A percentile compares a stretch with the other conserved stretches of the same genome.
phyloP scores from a whole-genome alignment of 208 protist genomes.

The Trypanosoma platydactyli region DNA sequence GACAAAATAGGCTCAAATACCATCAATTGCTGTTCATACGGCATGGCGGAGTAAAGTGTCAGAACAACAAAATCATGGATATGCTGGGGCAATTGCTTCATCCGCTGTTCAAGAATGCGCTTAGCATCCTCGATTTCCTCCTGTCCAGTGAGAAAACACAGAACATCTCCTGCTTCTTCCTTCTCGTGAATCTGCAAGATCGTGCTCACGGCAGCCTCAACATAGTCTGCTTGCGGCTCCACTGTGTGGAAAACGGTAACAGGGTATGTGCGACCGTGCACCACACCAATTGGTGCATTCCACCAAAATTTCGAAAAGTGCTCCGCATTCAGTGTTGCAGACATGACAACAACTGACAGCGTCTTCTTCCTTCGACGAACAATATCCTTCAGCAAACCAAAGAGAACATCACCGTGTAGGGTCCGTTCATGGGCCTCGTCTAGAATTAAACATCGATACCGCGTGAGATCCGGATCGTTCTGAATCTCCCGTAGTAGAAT shows the following conservation, averaged over 20 bases:
- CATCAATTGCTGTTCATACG: slow-evolving; percentile 95
- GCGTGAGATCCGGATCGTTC: slow-evolving; percentile 82
- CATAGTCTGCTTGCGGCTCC: slow-evolving; percentile 96
- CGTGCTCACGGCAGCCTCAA: slow-evolving; percentile 96
- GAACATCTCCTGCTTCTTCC: slow-evolving; percentile 97
- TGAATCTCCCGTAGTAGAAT: slow-evolving; percentile 97
- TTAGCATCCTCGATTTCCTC: slow-evolving; percentile 91
- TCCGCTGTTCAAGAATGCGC: slow-evolving; percentile 74
- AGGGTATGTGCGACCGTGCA: slow-evolving; percentile 90
- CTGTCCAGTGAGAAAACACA: slow-evolving; percentile 99
- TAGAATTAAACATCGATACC: slow-evolving; percentile 98
- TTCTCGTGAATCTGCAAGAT: slow-evolving; percentile 97
- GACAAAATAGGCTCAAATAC: slow-evolving; percentile 95
- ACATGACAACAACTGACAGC: slow-evolving; percentile 96
- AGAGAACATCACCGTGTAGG: slow-evolving; percentile 93
- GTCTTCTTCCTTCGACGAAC: slow-evolving; percentile 45
- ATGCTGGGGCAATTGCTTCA: slow-evolving; percentile 67
- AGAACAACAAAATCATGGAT: slow-evolving; percentile 73
- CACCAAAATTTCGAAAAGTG: slow-evolving; percentile 95
- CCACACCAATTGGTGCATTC: slow-evolving; percentile 90
- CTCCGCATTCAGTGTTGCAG: slow-evolving; percentile 96
- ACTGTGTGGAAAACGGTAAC: slow-evolving; percentile 94
- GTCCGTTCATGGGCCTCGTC: slow-evolving; percentile 99
- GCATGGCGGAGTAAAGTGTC: slow-evolving; percentile 95
- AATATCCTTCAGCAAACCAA: slow-evolving; percentile 91